Percentiles rank a stretch among this genome's conserved stretches.
Evolutionary conservation across 1,139 yeast species (phyloP).

Genomic region (Yamadazyma triangularis): DNA sequence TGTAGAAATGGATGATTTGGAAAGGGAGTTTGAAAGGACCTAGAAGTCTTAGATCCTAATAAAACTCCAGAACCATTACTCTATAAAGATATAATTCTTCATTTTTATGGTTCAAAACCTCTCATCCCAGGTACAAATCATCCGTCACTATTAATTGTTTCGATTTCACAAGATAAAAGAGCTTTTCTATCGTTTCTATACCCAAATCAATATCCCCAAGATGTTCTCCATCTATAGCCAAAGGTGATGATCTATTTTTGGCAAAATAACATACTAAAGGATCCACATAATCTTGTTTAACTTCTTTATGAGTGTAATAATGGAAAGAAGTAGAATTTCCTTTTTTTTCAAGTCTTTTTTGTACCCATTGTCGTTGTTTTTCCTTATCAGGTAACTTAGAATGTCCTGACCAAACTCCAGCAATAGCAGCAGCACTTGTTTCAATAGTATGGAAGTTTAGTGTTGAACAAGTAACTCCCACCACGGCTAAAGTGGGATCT

Average conservation of each 20-base stretch:
- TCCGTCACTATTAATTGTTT: conserved; percentile 9
- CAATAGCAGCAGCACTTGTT: conserved; percentile 40
- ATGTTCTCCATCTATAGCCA: conserved; percentile 19
- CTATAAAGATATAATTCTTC: no score
- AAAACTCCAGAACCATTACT: no score
- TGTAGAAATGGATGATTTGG: conserved; percentile 7
- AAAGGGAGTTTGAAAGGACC: no score
- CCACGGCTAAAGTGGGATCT: conserved; percentile 41
- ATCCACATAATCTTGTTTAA: conserved; percentile 20
- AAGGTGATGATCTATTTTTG: conserved; percentile 20
- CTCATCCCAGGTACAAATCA: conserved; percentile 8
- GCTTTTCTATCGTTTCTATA: conserved; percentile 16
- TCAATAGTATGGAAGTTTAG: conserved; percentile 41
- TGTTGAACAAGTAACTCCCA: conserved; percentile 36
- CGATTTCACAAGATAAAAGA: conserved; percentile 21
- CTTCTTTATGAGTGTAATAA: conserved; percentile 18
- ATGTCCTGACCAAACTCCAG: conserved; percentile 42
- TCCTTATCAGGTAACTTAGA: conserved; percentile 21
- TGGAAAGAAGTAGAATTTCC: conserved; percentile 24
- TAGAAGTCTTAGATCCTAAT: no score
- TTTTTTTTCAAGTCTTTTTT: conserved; percentile 13
- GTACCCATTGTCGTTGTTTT: conserved; percentile 29
- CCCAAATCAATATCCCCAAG: conserved; percentile 23
- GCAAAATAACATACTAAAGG: conserved; percentile 18
- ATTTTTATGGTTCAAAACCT: no score